These are phyloP conservation scores for Lodderomyces oxycetoniae DNA, from an alignment of 1,139 yeast genomes.

Conservation along the genomic window DNA sequence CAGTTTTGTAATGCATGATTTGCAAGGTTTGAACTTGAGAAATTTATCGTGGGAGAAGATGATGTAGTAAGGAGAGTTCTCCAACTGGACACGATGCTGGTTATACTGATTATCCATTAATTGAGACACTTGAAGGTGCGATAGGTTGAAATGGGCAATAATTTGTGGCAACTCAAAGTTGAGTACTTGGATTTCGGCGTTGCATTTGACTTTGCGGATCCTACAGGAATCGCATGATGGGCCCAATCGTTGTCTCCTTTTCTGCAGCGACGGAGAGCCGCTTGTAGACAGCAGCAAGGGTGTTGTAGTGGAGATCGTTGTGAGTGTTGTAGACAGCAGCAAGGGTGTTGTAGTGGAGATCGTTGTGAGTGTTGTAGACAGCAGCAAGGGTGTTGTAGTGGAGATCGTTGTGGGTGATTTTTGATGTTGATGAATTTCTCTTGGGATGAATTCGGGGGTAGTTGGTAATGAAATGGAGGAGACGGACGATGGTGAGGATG, in stretches of 20 bases:
- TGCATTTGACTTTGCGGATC: slow-evolving; percentile 68
- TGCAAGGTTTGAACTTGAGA: slow-evolving; percentile 47
- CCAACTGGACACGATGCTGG: background rate
- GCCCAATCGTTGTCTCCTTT: slow-evolving; percentile 61
- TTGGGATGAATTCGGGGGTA: slow-evolving; percentile 11
- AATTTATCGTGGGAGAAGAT: slow-evolving; percentile 30
- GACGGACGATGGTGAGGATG: slow-evolving; percentile 12
- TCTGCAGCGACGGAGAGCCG: slow-evolving; percentile 12
- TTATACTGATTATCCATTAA: too few species aligned
- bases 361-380: slow-evolving; percentile 2
- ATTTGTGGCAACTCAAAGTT: slow-evolving; percentile 5
- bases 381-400: slow-evolving; percentile 3
- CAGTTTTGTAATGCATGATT: slow-evolving; percentile 43
- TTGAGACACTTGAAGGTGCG: slow-evolving; percentile 1
- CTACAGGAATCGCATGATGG: slow-evolving; percentile 76
- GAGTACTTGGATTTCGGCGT: slow-evolving; percentile 49
- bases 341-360: slow-evolving; percentile 5
- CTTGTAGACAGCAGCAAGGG: too few species aligned
- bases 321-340: slow-evolving; percentile 2
- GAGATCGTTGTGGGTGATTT: slow-evolving; percentile 5
- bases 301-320: slow-evolving; percentile 4
- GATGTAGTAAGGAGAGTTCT: slow-evolving; percentile 9
- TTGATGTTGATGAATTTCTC: too few species aligned
- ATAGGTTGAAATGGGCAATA: slow-evolving; percentile 11
- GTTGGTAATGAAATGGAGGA: slow-evolving; percentile 13